Percentiles rank a stretch among this genome's conserved stretches.
Evolutionary conservation across 225 moss, liverwort and hornwort genomes (phyloP).

Genomic region (Sphagnum tenellum): DNA sequence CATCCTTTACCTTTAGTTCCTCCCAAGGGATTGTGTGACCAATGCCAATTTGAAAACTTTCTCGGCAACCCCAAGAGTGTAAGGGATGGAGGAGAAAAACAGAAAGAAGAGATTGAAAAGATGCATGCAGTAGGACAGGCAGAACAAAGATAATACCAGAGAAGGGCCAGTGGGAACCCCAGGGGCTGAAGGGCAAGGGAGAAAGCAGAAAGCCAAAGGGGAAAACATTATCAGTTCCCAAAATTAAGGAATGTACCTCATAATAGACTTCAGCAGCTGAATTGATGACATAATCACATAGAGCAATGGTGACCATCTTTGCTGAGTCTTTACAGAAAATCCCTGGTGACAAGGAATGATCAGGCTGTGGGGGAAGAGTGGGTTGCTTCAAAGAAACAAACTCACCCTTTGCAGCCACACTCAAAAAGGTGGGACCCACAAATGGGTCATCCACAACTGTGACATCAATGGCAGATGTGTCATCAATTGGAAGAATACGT

Average conservation of each 20-base stretch:
- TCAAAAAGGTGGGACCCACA: slow-evolving; percentile 58
- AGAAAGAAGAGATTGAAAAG: no score
- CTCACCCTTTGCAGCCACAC: slow-evolving; percentile 70
- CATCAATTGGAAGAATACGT: slow-evolving; percentile 64
- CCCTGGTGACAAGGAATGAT: slow-evolving; percentile 57
- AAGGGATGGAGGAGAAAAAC: no score
- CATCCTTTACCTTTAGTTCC: no score
- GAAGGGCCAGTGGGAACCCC: no score
- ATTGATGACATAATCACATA: slow-evolving; percentile 81
- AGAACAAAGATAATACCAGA: no score
- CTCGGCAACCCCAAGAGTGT: no score
- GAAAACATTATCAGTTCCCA: no score
- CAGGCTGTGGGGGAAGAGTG: slow-evolving; percentile 42
- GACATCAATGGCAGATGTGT: slow-evolving; percentile 74
- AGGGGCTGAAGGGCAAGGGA: no score
- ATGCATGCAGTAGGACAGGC: no score
- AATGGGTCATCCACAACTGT: slow-evolving; percentile 71
- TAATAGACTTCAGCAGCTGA: slow-evolving; percentile 84
- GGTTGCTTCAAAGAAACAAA: slow-evolving; percentile 43
- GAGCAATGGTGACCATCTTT: slow-evolving; percentile 91
- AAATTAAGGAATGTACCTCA: slow-evolving; percentile 35
- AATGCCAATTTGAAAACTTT: no score
- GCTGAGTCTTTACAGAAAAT: slow-evolving; percentile 73
- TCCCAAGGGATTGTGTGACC: no score
- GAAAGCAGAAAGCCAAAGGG: no score